Evolutionary conservation across 2,329 filamentous ascomycete species (phyloP).

Genomic region (Fusarium mundagurra): DNA sequence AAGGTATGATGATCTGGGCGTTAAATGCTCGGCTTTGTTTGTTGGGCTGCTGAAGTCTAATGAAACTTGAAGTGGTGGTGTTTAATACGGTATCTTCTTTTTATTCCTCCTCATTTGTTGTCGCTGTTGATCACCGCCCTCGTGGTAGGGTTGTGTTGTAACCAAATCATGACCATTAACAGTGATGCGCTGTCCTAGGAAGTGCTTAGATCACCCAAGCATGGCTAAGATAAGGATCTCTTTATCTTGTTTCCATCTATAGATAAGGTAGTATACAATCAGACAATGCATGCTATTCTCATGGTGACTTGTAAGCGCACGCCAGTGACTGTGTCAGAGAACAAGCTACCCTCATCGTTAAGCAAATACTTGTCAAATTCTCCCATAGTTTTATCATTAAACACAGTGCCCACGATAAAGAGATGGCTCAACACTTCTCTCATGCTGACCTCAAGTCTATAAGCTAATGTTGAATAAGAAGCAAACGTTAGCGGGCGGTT

Average conservation of each 20-base stretch:
- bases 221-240: neutral
- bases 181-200: neutral
- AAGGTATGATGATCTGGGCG: neutral
- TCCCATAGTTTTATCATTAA: neutral
- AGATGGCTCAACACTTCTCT: neutral
- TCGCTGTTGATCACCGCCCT: neutral
- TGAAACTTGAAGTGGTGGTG: too few relatives aligned
- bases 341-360: too few relatives aligned
- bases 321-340: neutral
- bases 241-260: neutral
- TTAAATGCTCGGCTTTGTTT: neutral
- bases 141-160: neutral
- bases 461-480: constrained; percentile 14
- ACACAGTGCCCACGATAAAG: neutral
- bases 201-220: neutral
- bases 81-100: neutral
- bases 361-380: neutral
- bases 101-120: neutral
- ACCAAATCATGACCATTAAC: neutral
- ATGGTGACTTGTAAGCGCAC: neutral
- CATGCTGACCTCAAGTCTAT: neutral
- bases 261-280: neutral
- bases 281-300: neutral
- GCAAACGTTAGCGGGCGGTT: constrained; percentile 11
- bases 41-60: neutral